These are phyloP conservation scores for Pythium aristosporum DNA, from an alignment of 352 stramenopile species.

Conservation along the genomic window DNA sequence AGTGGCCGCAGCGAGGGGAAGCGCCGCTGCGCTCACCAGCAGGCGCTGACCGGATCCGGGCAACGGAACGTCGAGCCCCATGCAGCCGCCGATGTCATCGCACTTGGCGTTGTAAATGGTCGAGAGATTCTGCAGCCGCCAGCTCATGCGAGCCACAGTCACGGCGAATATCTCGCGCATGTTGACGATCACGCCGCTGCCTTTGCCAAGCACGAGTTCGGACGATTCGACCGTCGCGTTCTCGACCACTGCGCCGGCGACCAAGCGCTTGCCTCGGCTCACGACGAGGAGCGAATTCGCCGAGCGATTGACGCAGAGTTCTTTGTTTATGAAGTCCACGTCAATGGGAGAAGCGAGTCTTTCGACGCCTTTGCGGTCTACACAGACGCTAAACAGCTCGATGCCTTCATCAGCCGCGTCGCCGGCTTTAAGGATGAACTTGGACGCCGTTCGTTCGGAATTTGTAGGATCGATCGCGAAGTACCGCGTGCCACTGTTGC, in stretches of 20 bases:
- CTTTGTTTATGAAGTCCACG: too few species aligned
- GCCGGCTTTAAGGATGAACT: too few species aligned
- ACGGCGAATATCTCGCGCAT: background rate
- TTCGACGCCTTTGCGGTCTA: background rate
- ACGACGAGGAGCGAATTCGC: background rate
- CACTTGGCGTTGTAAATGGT: background rate
- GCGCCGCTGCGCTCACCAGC: background rate
- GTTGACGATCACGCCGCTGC: background rate
- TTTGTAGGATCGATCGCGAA: background rate
- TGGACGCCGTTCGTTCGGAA: too few species aligned
- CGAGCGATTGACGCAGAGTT: background rate
- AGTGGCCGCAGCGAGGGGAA: background rate
- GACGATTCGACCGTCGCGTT: background rate
- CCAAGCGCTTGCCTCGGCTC: background rate
- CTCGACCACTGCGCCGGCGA: background rate
- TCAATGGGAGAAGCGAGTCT: background rate
- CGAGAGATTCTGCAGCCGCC: background rate
- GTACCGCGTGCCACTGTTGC: background rate
- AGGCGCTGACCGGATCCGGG: background rate
- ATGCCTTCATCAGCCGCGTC: background rate
- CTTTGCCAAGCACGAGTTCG: background rate
- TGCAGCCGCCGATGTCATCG: background rate
- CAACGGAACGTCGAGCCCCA: background rate
- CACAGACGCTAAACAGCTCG: background rate
- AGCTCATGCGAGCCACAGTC: background rate